Evolutionary conservation across 352 stramenopile genomes (phyloP).

Genomic region (Blastocystis sp.): DNA sequence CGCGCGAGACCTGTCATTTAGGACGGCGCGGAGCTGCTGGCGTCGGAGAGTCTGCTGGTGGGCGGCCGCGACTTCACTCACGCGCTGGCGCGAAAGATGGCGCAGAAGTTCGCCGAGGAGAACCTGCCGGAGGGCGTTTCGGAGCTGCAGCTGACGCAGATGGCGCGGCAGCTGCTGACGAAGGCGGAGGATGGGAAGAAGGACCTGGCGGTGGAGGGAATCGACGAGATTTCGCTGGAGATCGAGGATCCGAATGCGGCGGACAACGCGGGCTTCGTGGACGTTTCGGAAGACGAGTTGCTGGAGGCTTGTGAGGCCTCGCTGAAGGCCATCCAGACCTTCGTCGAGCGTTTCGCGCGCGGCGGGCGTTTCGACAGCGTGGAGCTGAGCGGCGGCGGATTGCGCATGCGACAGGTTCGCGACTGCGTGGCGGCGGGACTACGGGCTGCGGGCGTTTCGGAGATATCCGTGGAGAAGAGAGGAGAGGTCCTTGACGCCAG

Average conservation of each 20-base stretch:
- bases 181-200: not conserved
- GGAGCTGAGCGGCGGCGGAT: not conserved
- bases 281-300: not conserved
- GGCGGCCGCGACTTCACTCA: not conserved
- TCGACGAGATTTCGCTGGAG: not conserved
- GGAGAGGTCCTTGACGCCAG: too few species aligned
- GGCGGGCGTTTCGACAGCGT: too few species aligned
- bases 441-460: too few species aligned
- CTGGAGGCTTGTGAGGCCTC: not conserved
- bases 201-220: not conserved
- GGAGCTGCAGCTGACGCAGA: not conserved
- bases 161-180: not conserved
- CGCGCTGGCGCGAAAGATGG: not conserved
- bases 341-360: not conserved
- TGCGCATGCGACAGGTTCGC: not conserved
- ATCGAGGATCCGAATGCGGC: not conserved
- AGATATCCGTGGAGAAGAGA: not conserved
- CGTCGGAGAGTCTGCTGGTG: not conserved
- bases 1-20: not conserved
- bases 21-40: not conserved
- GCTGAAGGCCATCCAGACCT: not conserved
- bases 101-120: not conserved
- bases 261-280: not conserved
- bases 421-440: not conserved
- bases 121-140: not conserved